Percentiles rank a stretch among this genome's conserved stretches.
phyloP scores from a whole-genome alignment of 2,329 filamentous ascomycete genomes.

The Aspergillus arachidicola region DNA sequence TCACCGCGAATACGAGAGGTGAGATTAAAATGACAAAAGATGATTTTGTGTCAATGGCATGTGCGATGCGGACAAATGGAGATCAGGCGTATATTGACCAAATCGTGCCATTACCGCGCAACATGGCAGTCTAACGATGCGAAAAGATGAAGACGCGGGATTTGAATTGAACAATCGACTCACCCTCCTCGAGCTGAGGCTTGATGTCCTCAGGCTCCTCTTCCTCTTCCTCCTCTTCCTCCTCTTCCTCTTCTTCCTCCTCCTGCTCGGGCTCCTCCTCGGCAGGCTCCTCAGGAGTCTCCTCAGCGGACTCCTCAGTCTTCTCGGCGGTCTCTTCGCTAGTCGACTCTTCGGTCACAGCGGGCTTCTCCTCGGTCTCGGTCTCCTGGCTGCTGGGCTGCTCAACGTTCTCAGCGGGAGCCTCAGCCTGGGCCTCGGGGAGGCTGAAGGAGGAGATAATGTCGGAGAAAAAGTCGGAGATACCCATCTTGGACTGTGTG shows the following conservation, averaged over 20 bases:
- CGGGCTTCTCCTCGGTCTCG: constrained; percentile 41
- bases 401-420: constrained; percentile 55
- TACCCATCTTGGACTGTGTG: constrained; percentile 56
- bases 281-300: constrained; percentile 48
- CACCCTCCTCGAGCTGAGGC: constrained; percentile 88
- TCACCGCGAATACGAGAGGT: neutral
- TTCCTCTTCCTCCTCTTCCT: constrained; percentile 75
- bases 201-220: constrained; percentile 84
- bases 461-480: constrained; percentile 66
- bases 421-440: constrained; percentile 63
- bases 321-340: constrained; percentile 36
- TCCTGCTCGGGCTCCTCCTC: constrained; percentile 54
- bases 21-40: neutral
- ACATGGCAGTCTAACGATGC: constrained; percentile 2
- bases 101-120: neutral
- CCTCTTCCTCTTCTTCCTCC: constrained; percentile 54
- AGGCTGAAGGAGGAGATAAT: constrained; percentile 67
- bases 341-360: constrained; percentile 31
- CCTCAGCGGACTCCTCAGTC: constrained; percentile 50
- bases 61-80: neutral
- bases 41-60: constrained; percentile 5
- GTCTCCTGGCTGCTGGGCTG: constrained; percentile 50
- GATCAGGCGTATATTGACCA: neutral
- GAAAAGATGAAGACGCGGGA: neutral
- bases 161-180: constrained; percentile 46